Conservation (phyloP, 257 asterid species). For the Solanum sparsipilum region DNA sequence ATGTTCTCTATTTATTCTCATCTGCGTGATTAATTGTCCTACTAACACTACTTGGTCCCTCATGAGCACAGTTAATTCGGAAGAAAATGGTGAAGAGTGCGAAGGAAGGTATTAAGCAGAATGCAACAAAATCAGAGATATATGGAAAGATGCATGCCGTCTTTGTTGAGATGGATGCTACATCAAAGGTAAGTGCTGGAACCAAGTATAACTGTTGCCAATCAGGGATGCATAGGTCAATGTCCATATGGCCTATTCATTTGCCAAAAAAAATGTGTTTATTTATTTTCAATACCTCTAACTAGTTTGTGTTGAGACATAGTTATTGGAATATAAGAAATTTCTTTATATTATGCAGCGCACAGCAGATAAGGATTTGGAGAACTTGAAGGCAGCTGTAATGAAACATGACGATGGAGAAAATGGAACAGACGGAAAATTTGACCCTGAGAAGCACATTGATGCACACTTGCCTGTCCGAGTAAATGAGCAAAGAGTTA, state of each 20-base stretch:
- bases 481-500: constrained; percentile 88
- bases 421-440: constrained; percentile 12
- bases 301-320: background rate
- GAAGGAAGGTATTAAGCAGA: constrained; percentile 59
- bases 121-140: constrained; percentile 75
- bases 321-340: background rate
- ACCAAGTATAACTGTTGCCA: background rate
- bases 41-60: background rate
- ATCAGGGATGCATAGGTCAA: background rate
- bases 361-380: constrained; percentile 50
- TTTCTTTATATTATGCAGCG: constrained; percentile 27
- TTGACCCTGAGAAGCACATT: constrained; percentile 71
- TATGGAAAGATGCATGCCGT: constrained; percentile 85
- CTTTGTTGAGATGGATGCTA: constrained; percentile 74
- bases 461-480: constrained; percentile 86
- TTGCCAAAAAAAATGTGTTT: background rate
- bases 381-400: constrained; percentile 75
- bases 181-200: constrained; percentile 39
- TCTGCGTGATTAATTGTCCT: background rate
- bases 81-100: constrained; percentile 79
- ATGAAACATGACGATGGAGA: constrained; percentile 46
- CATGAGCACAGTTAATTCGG: constrained; percentile 52
- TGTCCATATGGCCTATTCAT: background rate
- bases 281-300: background rate
- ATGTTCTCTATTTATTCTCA: background rate